Percentiles rank a stretch among this genome's conserved stretches.
Conservation (phyloP, 257 asterid species). For the Solanum acaule region DNA sequence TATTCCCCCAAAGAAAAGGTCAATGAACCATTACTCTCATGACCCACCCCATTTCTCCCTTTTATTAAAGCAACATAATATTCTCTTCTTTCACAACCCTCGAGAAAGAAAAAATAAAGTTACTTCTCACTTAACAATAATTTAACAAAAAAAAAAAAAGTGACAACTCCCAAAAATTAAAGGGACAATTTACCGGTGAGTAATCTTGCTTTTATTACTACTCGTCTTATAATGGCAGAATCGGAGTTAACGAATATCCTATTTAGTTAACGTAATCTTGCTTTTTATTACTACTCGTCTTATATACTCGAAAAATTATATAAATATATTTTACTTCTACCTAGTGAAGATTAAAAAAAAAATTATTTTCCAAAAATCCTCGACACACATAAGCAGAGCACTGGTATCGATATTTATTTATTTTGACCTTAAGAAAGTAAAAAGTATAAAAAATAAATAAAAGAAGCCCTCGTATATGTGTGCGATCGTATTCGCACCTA, state of each 20-base stretch:
- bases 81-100: background rate
- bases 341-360: no score
- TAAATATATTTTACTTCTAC: no score
- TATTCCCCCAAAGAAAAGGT: constrained; percentile 14
- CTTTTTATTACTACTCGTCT: no score
- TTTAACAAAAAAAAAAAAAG: background rate
- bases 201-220: background rate
- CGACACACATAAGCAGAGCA: background rate
- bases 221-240: background rate
- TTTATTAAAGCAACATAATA: background rate
- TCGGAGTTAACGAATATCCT: background rate
- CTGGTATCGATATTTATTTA: background rate
- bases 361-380: no score
- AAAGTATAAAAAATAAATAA: background rate
- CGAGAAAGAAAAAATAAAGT: background rate
- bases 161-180: background rate
- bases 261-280: no score
- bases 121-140: background rate
- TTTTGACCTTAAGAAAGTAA: background rate
- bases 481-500: constrained; percentile 63
- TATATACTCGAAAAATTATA: no score
- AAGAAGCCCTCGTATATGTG: background rate
- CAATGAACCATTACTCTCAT: constrained; percentile 14
- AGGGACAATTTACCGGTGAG: background rate
- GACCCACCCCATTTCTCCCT: background rate